A percentile compares a stretch with the other conserved stretches of the same genome.
phyloP scores from a whole-genome alignment of 768 basidiomycete genomes.

The Leccinum aurantiacum region DNA sequence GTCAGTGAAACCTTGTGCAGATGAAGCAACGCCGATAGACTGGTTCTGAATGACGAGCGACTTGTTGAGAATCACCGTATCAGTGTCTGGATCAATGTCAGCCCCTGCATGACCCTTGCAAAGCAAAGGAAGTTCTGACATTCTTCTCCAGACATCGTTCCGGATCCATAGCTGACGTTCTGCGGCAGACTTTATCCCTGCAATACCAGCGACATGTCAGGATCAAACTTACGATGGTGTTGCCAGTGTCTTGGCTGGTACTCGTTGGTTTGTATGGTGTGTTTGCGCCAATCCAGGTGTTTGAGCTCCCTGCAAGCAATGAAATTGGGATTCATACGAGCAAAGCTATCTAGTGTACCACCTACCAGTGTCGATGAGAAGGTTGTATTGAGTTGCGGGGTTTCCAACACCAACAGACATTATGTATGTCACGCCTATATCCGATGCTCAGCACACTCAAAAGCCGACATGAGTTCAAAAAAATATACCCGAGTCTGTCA shows the following conservation, averaged over 20 bases:
- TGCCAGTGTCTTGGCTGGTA: slow-evolving; percentile 43
- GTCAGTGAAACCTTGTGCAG: slow-evolving; percentile 43
- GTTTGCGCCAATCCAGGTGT: slow-evolving; percentile 59
- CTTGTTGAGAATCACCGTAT: slow-evolving; percentile 43
- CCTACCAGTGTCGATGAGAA: slow-evolving; percentile 60
- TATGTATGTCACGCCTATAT: slow-evolving; percentile 52
- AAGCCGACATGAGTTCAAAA: background rate
- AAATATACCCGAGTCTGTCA: slow-evolving; percentile 50
- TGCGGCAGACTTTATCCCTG: slow-evolving; percentile 17
- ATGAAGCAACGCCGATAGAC: slow-evolving; percentile 47
- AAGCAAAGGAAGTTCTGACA: slow-evolving; percentile 31
- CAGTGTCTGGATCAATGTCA: slow-evolving; percentile 38
- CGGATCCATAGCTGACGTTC: slow-evolving; percentile 56
- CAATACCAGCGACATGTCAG: background rate
- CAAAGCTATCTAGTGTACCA: background rate
- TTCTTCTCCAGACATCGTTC: slow-evolving; percentile 52
- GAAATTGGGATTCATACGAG: background rate
- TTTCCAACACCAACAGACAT: slow-evolving; percentile 51
- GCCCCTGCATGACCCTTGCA: background rate
- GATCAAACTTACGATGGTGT: slow-evolving; percentile 33
- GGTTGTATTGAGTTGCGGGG: slow-evolving; percentile 47
- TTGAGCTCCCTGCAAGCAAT: slow-evolving; percentile 39
- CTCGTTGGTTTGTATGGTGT: slow-evolving; percentile 45
- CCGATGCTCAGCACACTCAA: slow-evolving; percentile 1
- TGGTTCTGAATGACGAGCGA: slow-evolving; percentile 46